Evolutionary conservation across 345 rosid genomes (phyloP).

Genomic region (Eucalyptus viminalis): DNA sequence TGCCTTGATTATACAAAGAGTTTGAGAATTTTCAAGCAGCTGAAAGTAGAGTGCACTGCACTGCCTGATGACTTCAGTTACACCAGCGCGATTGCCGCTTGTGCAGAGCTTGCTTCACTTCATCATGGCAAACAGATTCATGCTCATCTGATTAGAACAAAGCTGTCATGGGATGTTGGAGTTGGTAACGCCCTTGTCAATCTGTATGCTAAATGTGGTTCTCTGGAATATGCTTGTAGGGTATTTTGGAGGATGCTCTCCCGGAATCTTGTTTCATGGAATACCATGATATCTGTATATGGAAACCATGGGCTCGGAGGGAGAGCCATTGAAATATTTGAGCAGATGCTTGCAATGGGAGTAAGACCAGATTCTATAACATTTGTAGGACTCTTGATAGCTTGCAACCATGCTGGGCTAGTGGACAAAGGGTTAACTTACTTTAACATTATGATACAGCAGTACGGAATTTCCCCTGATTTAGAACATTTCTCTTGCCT

Average conservation of each 20-base stretch:
- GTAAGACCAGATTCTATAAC: conserved; percentile 45
- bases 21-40: conserved; percentile 22
- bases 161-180: conserved; percentile 24
- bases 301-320: conserved; percentile 48
- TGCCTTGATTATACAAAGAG: conserved; percentile 27
- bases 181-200: conserved; percentile 42
- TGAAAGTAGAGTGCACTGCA: conserved; percentile 3
- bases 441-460: conserved; percentile 33
- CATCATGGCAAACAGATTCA: conserved; percentile 47
- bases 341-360: conserved; percentile 24
- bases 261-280: conserved; percentile 48
- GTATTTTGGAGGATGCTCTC: conserved; percentile 24
- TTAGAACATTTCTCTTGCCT: conserved; percentile 54
- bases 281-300: conserved; percentile 44
- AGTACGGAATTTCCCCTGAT: conserved; percentile 29
- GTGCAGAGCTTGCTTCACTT: conserved; percentile 39
- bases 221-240: conserved; percentile 14
- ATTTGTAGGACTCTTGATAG: conserved; percentile 37
- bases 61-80: conserved; percentile 40
- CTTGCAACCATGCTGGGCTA: conserved; percentile 56
- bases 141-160: conserved; percentile 23
- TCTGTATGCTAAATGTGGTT: conserved; percentile 71
- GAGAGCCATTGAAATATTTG: conserved; percentile 31
- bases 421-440: conserved; percentile 34
- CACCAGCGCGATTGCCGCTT: conserved; percentile 32